These are phyloP conservation scores for Chimonanthus praecox DNA, from an alignment of 164 flowering plant genomes.

Conservation along the genomic window DNA sequence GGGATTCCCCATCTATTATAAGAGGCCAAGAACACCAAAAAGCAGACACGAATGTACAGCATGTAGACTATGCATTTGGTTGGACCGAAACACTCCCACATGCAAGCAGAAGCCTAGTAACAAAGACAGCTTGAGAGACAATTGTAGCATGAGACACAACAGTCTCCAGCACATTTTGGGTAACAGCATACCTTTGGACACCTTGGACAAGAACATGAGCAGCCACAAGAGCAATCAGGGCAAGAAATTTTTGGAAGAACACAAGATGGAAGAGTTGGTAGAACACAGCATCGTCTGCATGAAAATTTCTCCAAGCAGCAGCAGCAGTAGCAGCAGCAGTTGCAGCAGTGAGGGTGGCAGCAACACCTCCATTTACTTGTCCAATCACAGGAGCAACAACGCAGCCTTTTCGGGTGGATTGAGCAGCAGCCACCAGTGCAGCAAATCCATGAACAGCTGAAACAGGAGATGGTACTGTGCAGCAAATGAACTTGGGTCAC, in stretches of 20 bases:
- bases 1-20: background rate
- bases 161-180: conserved; percentile 29
- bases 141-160: conserved; percentile 31
- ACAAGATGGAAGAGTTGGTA: conserved; percentile 4
- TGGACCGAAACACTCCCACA: background rate
- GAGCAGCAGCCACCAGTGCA: conserved; percentile 46
- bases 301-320: conserved; percentile 26
- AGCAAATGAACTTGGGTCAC: background rate
- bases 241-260: conserved; percentile 23
- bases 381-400: conserved; percentile 6
- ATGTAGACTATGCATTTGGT: background rate
- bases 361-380: conserved; percentile 8
- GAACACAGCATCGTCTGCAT: conserved; percentile 33
- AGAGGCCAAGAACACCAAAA: background rate
- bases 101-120: conserved; percentile 13
- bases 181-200: conserved; percentile 28
- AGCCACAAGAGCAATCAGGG: conserved; percentile 32
- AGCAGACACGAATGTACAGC: background rate
- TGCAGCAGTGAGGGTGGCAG: conserved; percentile 9
- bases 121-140: conserved; percentile 17
- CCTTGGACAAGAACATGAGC: conserved; percentile 26
- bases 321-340: conserved; percentile 23
- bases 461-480: conserved; percentile 51
- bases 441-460: conserved; percentile 59
- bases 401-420: conserved; percentile 1